phyloP scores from a whole-genome alignment of 2,329 filamentous ascomycete species.

The Aureobasidium lini region DNA sequence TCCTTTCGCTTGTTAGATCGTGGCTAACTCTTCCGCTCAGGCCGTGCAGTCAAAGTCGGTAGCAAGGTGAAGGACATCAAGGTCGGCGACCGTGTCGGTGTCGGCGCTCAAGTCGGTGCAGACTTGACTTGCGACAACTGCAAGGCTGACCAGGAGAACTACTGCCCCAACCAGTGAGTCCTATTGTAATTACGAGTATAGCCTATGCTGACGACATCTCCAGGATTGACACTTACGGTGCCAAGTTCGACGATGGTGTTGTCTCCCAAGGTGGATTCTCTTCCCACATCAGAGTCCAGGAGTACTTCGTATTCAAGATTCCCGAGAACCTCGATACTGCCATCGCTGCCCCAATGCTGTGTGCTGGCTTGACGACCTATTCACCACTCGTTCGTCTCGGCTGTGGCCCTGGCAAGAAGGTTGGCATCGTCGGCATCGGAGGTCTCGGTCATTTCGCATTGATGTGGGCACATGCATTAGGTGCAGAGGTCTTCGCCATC shows the following conservation, averaged over 20 bases:
- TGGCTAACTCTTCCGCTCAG: neutral
- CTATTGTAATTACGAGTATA: too few species aligned
- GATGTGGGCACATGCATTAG: slow-evolving; percentile 61
- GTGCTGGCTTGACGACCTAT: slow-evolving; percentile 66
- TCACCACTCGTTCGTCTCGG: slow-evolving; percentile 59
- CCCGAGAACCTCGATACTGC: slow-evolving; percentile 41
- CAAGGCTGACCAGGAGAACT: slow-evolving; percentile 29
- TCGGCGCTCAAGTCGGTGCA: slow-evolving; percentile 40
- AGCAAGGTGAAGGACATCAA: slow-evolving; percentile 23
- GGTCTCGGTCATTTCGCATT: slow-evolving; percentile 63
- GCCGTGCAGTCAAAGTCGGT: slow-evolving; percentile 20
- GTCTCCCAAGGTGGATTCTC: slow-evolving; percentile 59
- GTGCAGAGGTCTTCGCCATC: slow-evolving; percentile 57
- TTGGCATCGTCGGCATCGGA: slow-evolving; percentile 64
- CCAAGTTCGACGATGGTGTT: slow-evolving; percentile 30
- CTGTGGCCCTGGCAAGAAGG: slow-evolving; percentile 59
- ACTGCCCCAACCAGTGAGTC: slow-evolving; percentile 24
- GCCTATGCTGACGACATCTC: neutral
- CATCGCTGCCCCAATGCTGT: slow-evolving; percentile 61
- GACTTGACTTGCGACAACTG: slow-evolving; percentile 50
- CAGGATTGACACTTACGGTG: slow-evolving; percentile 26
- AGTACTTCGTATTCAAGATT: slow-evolving; percentile 51
- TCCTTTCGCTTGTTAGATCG: neutral
- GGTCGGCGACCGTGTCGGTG: slow-evolving; percentile 36
- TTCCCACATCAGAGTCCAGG: slow-evolving; percentile 44